These are phyloP conservation scores for Cystofilobasidium ferigula DNA, from an alignment of 768 basidiomycete species.

Conservation along the genomic window DNA sequence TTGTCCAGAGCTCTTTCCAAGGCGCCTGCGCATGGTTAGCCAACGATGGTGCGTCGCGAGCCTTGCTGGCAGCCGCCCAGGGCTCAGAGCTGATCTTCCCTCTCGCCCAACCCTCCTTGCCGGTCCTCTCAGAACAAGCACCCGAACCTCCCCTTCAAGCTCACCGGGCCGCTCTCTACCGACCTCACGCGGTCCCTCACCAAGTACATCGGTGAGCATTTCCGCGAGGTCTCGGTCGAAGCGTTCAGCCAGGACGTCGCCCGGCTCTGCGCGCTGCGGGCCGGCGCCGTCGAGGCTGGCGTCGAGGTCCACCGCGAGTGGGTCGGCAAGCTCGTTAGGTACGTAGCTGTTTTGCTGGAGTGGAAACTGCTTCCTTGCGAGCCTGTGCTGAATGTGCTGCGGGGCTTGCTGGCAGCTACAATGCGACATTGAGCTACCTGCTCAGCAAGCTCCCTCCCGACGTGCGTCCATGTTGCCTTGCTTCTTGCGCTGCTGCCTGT, in stretches of 20 bases:
- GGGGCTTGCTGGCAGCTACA: constrained; percentile 58
- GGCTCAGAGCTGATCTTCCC: too few relatives aligned
- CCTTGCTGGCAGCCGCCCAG: too few relatives aligned
- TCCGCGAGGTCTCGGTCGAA: constrained; percentile 67
- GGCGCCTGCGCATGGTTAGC: too few relatives aligned
- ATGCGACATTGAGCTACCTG: constrained; percentile 75
- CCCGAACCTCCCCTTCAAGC: constrained; percentile 63
- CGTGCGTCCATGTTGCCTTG: constrained; percentile 48
- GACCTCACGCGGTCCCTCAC: constrained; percentile 38
- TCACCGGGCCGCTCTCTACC: constrained; percentile 50
- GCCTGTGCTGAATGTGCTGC: too few relatives aligned
- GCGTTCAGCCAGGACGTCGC: constrained; percentile 68
- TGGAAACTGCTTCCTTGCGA: neutral
- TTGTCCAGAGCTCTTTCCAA: too few relatives aligned
- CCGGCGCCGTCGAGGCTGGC: constrained; percentile 45
- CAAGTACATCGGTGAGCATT: constrained; percentile 51
- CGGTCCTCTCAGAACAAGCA: constrained; percentile 46
- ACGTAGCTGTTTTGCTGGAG: constrained; percentile 30
- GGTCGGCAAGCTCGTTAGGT: constrained; percentile 47
- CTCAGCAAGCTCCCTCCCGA: constrained; percentile 73
- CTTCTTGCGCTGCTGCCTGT: neutral
- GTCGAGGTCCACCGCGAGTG: constrained; percentile 42
- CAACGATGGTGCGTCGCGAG: too few relatives aligned
- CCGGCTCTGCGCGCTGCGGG: constrained; percentile 57
- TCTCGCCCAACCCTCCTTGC: neutral